phyloP scores from a whole-genome alignment of 257 asterid species.

The Marsdenia floribunda region DNA sequence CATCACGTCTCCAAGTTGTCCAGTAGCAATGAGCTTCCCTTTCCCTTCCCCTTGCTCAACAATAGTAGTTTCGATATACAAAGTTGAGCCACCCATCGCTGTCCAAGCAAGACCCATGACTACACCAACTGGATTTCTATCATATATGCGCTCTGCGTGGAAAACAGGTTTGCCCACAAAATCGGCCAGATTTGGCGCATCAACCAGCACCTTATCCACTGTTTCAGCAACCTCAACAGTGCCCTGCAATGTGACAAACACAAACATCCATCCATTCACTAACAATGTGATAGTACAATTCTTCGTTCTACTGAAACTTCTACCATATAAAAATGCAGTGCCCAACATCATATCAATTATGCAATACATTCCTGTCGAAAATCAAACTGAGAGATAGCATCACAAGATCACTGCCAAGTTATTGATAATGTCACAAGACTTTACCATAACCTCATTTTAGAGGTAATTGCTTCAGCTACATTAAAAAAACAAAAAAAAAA shows the following conservation, averaged over 20 bases:
- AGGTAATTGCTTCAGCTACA: not conserved
- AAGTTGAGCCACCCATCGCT: slow-evolving; percentile 97
- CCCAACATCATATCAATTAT: not conserved
- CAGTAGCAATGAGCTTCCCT: slow-evolving; percentile 71
- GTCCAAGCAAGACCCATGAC: slow-evolving; percentile 99
- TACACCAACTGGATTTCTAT: slow-evolving; percentile 82
- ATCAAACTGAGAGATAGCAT: not conserved
- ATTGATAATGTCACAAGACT: no score
- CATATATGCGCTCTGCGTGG: slow-evolving; percentile 90
- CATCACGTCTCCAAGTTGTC: slow-evolving; percentile 98
- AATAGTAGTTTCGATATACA: slow-evolving; percentile 69
- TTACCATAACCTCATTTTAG: not conserved
- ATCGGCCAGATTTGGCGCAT: slow-evolving; percentile 64
- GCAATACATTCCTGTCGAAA: not conserved
- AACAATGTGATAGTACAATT: not conserved
- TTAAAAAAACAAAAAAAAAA: no score
- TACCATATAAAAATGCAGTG: not conserved
- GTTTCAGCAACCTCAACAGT: slow-evolving; percentile 29
- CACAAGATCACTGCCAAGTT: no score
- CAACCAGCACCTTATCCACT: slow-evolving; percentile 59
- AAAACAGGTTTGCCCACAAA: slow-evolving; percentile 96
- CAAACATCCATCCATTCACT: not conserved
- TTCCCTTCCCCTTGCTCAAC: slow-evolving; percentile 92
- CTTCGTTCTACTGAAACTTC: not conserved
- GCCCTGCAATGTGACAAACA: slow-evolving; percentile 31